A percentile compares a stretch with the other conserved stretches of the same genome.
These are phyloP conservation scores for Boletus vinaceobasis DNA, from an alignment of 768 basidiomycete genomes.

Conservation along the genomic window DNA sequence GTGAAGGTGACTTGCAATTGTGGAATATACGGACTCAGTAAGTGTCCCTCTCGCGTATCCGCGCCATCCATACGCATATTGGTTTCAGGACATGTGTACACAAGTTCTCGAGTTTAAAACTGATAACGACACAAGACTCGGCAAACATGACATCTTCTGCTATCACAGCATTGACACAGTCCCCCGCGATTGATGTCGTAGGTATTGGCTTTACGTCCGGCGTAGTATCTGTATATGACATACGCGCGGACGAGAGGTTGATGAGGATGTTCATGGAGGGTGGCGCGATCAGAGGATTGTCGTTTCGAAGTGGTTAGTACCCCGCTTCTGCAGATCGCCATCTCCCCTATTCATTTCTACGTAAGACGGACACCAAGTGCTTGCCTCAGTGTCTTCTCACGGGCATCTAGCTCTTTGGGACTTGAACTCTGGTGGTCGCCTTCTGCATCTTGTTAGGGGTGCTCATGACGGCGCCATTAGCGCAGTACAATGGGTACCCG, in stretches of 20 bases:
- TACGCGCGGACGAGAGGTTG: slow-evolving; percentile 84
- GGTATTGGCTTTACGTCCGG: slow-evolving; percentile 91
- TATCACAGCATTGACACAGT: slow-evolving; percentile 81
- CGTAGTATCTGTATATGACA: slow-evolving; percentile 83
- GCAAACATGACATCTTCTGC: slow-evolving; percentile 36
- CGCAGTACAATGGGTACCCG: slow-evolving; percentile 86
- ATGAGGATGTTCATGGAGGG: slow-evolving; percentile 92
- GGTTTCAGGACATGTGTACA: slow-evolving; percentile 72
- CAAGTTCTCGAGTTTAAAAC: slow-evolving; percentile 56
- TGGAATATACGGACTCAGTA: slow-evolving; percentile 91
- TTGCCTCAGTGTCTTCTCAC: slow-evolving; percentile 81
- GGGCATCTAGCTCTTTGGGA: slow-evolving; percentile 96
- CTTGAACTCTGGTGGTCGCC: slow-evolving; percentile 72
- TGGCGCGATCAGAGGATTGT: slow-evolving; percentile 67
- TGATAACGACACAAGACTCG: slow-evolving; percentile 42
- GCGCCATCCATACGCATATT: background rate
- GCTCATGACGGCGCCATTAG: slow-evolving; percentile 87
- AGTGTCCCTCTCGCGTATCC: slow-evolving; percentile 22
- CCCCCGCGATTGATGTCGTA: slow-evolving; percentile 93
- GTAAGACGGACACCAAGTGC: slow-evolving; percentile 80
- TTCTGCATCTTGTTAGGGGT: slow-evolving; percentile 81
- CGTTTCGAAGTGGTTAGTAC: slow-evolving; percentile 79
- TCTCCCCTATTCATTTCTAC: slow-evolving; percentile 1
- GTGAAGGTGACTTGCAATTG: slow-evolving; percentile 79
- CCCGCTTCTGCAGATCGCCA: background rate